Evolutionary conservation across 73 alveolate genomes (phyloP).

Genomic region (Halteria grandinella): DNA sequence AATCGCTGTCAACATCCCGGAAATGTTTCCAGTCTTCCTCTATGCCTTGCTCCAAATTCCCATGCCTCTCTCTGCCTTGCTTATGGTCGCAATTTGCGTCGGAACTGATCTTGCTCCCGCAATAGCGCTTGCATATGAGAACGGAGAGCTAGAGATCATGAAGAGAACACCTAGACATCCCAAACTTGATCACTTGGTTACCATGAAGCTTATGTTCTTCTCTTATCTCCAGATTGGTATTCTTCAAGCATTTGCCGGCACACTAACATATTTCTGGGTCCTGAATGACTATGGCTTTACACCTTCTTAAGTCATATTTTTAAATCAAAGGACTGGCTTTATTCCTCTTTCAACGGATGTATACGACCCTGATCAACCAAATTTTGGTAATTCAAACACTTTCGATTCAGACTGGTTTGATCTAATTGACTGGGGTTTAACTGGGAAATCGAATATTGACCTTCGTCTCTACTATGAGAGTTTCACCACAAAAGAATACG

Average conservation of each 20-base stretch:
- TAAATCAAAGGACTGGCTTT: constrained; percentile 64
- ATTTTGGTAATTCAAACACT: constrained; percentile 55
- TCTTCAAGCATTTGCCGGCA: constrained; percentile 62
- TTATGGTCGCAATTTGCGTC: constrained; percentile 87
- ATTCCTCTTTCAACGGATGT: constrained; percentile 55
- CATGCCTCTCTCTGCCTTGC: constrained; percentile 84
- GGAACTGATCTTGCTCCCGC: constrained; percentile 95
- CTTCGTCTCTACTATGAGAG: constrained; percentile 59
- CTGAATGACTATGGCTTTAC: constrained; percentile 89
- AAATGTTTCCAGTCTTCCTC: constrained; percentile 85
- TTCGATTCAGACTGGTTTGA: constrained; percentile 5
- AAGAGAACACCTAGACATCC: constrained; percentile 86
- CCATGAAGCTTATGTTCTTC: constrained; percentile 69
- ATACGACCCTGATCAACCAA: constrained; percentile 32
- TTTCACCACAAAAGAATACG: constrained; percentile 46
- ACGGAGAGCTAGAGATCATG: constrained; percentile 90
- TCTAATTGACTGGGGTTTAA: constrained; percentile 45
- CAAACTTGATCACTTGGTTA: constrained; percentile 85
- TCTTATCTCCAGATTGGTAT: constrained; percentile 73
- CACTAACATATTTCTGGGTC: constrained; percentile 64
- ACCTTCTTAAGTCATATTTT: constrained; percentile 65
- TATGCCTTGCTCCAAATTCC: constrained; percentile 80
- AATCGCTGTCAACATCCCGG: constrained; percentile 88
- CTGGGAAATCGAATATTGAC: constrained; percentile 56
- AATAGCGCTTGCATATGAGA: constrained; percentile 89